These are phyloP conservation scores for Glycine tomentella DNA, from an alignment of 306 rosid genomes.

Conservation along the genomic window DNA sequence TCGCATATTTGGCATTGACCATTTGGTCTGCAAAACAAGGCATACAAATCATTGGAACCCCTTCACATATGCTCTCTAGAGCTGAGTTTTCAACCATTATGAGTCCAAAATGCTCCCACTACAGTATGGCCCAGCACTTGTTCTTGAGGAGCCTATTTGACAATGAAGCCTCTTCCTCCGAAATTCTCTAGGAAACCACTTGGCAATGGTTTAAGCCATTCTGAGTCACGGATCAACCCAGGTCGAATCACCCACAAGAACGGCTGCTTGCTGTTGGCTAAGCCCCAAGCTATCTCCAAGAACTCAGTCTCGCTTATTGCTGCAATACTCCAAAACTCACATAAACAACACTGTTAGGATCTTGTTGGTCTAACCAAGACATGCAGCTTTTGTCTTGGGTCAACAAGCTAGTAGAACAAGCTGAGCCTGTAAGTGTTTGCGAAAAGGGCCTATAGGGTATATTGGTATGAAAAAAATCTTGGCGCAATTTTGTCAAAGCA, in stretches of 20 bases:
- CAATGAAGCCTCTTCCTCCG: conserved; percentile 58
- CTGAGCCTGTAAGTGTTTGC: no score
- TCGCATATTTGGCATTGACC: conserved; percentile 62
- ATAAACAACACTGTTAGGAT: no score
- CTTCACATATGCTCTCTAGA: conserved; percentile 66
- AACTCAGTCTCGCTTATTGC: conserved; percentile 48
- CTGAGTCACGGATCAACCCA: conserved; percentile 52
- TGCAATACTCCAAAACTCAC: conserved; percentile 68
- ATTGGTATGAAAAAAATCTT: no score
- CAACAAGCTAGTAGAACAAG: no score
- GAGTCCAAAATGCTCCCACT: conserved; percentile 74
- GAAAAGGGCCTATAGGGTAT: no score
- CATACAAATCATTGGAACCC: conserved; percentile 73
- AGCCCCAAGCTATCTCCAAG: conserved; percentile 71
- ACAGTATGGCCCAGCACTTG: conserved; percentile 65
- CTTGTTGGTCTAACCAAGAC: no score
- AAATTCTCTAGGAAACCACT: conserved; percentile 52
- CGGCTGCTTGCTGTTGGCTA: conserved; percentile 63
- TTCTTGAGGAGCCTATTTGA: conserved; percentile 78
- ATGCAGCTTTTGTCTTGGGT: no score
- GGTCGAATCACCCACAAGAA: conserved; percentile 79
- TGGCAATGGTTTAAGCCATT: conserved; percentile 65
- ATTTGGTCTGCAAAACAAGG: conserved; percentile 66
- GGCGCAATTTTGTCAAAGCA: no score
- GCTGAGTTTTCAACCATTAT: conserved; percentile 81